Conservation (phyloP, 2,329 filamentous ascomycete genomes). For the Colletotrichum acutatum region DNA sequence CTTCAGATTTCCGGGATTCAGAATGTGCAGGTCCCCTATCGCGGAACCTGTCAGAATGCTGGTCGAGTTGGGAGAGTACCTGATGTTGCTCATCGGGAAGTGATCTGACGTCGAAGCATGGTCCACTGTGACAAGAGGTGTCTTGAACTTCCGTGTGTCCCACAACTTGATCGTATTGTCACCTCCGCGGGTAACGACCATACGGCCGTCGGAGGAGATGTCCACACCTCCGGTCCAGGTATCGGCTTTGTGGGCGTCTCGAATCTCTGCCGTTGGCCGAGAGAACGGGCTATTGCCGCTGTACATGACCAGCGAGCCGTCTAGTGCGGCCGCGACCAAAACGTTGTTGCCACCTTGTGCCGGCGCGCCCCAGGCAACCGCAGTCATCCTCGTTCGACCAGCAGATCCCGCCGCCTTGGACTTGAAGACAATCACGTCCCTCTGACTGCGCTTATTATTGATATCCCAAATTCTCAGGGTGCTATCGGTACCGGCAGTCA, state of each 20-base stretch:
- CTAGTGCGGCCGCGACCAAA: conserved; percentile 84
- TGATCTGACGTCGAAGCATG: conserved; percentile 86
- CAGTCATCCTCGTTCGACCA: conserved; percentile 92
- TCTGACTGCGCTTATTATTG: conserved; percentile 89
- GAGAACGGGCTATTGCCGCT: conserved; percentile 87
- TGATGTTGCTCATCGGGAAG: conserved; percentile 87
- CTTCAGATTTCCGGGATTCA: conserved; percentile 91
- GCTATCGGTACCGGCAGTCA: conserved; percentile 94
- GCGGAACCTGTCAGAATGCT: conserved; percentile 91
- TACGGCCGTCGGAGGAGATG: conserved; percentile 88
- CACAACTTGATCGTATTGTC: conserved; percentile 95
- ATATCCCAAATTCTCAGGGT: conserved; percentile 97
- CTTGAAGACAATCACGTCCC: conserved; percentile 95
- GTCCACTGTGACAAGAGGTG: conserved; percentile 81
- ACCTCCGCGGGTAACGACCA: conserved; percentile 90
- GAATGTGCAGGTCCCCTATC: conserved; percentile 87
- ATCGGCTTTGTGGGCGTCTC: conserved; percentile 81
- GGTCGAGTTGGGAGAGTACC: conserved; percentile 85
- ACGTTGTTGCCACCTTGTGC: conserved; percentile 82
- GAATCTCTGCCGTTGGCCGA: conserved; percentile 84
- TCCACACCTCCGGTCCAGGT: conserved; percentile 95
- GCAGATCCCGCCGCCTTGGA: conserved; percentile 89
- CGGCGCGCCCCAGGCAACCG: conserved; percentile 85
- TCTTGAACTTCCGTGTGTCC: conserved; percentile 96
- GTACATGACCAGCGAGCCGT: conserved; percentile 94